Conservation (phyloP, 2,329 filamentous ascomycete genomes). For the Blastomyces gilchristii region DNA sequence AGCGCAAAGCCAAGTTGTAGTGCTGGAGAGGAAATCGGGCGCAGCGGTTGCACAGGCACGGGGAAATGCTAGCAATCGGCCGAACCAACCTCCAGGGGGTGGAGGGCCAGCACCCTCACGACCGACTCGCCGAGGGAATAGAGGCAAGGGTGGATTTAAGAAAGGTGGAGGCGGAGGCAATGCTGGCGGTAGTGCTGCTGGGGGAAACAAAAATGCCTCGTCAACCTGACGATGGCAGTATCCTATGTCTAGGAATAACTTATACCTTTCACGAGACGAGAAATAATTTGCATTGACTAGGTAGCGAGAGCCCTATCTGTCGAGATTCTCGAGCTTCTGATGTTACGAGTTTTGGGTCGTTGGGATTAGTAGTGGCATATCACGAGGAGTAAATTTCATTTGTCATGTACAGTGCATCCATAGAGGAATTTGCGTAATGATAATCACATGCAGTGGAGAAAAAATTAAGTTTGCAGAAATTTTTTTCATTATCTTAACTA, state of each 20-base stretch:
- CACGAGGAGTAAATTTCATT: too few relatives aligned
- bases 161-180: not conserved
- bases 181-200: not conserved
- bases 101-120: not conserved
- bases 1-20: slow-evolving; percentile 75
- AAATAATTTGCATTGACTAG: too few relatives aligned
- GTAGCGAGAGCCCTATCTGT: too few relatives aligned
- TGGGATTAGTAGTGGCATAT: too few relatives aligned
- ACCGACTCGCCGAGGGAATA: not conserved
- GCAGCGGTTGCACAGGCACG: slow-evolving; percentile 9
- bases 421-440: too few relatives aligned
- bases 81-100: slow-evolving; percentile 4
- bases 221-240: not conserved
- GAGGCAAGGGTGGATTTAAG: slow-evolving; percentile 4
- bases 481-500: too few relatives aligned
- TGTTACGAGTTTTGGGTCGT: too few relatives aligned
- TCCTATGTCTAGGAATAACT: not conserved
- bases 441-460: too few relatives aligned
- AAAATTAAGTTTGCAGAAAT: too few relatives aligned
- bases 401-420: too few relatives aligned
- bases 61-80: slow-evolving; percentile 6
- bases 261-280: not conserved
- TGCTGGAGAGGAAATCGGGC: slow-evolving; percentile 52
- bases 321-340: too few relatives aligned
- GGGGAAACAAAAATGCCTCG: not conserved